Evolutionary conservation across 2,329 filamentous ascomycete genomes (phyloP).

Genomic region (Nemania diffusa): DNA sequence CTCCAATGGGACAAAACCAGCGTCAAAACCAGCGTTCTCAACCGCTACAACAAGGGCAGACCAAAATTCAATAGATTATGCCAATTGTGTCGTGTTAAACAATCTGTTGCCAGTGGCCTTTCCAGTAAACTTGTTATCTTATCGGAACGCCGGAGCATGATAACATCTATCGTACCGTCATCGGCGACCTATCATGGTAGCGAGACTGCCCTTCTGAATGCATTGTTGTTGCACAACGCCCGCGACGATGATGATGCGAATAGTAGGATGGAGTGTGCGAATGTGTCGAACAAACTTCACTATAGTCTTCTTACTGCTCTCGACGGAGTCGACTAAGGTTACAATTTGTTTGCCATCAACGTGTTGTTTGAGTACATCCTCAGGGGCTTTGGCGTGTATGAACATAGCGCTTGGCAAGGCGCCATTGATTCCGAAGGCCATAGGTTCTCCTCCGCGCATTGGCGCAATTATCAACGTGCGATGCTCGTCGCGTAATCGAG

Average conservation of each 20-base stretch:
- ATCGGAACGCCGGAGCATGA: too few species aligned
- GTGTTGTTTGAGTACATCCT: conserved; percentile 57
- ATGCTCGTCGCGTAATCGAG: conserved; percentile 59
- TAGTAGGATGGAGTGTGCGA: conserved; percentile 50
- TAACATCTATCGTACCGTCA: too few species aligned
- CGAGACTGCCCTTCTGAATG: conserved; percentile 31
- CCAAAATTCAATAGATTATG: too few species aligned
- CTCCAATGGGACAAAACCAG: too few species aligned
- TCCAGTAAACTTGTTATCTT: too few species aligned
- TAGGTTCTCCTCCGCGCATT: conserved; percentile 72
- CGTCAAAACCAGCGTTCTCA: too few species aligned
- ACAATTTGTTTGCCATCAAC: conserved; percentile 54
- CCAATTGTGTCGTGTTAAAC: too few species aligned
- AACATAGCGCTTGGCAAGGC: conserved; percentile 58
- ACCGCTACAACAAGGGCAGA: too few species aligned
- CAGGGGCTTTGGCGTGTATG: conserved; percentile 40
- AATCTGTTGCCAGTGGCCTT: too few species aligned
- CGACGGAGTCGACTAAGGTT: conserved; percentile 68
- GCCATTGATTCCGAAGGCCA: conserved; percentile 68
- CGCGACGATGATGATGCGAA: conserved; percentile 44
- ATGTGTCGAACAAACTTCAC: conserved; percentile 60
- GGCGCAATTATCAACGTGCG: conserved; percentile 65
- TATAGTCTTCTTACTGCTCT: conserved; percentile 66
- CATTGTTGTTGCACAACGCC: conserved; percentile 62
- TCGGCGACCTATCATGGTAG: too few species aligned